Conservation (phyloP, 257 asterid species). For the Pogostemon cablin region DNA sequence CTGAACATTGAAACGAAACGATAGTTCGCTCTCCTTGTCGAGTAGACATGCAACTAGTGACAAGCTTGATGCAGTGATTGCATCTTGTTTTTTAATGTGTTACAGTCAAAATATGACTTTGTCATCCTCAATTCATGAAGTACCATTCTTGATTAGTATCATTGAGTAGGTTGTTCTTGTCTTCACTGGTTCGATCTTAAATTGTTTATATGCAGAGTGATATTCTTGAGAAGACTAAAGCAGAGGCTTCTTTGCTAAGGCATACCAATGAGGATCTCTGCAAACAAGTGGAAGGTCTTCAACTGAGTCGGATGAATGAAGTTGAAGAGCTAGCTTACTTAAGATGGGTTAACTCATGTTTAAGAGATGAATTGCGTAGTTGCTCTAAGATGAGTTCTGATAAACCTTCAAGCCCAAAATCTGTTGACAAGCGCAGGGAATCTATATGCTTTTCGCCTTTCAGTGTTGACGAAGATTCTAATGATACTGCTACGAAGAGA, state of each 20-base stretch:
- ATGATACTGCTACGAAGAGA: slow-evolving; percentile 49
- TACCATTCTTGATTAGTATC: neutral
- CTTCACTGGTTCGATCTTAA: slow-evolving; percentile 4
- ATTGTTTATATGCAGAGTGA: slow-evolving; percentile 51
- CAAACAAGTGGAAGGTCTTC: slow-evolving; percentile 97
- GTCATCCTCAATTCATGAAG: too few relatives aligned
- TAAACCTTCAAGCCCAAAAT: slow-evolving; percentile 48
- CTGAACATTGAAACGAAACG: too few relatives aligned
- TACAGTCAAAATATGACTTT: too few relatives aligned
- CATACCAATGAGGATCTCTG: slow-evolving; percentile 77
- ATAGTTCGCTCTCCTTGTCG: too few relatives aligned
- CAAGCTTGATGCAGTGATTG: too few relatives aligned
- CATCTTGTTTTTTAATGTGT: too few relatives aligned
- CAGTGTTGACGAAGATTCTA: slow-evolving; percentile 56
- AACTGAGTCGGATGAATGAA: slow-evolving; percentile 82
- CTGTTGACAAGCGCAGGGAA: slow-evolving; percentile 52
- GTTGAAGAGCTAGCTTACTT: slow-evolving; percentile 92
- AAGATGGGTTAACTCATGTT: slow-evolving; percentile 90
- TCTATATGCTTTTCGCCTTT: slow-evolving; percentile 60
- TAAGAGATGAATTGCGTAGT: slow-evolving; percentile 69
- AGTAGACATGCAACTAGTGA: too few relatives aligned
- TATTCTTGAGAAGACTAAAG: slow-evolving; percentile 62
- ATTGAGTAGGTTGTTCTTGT: slow-evolving; percentile 22
- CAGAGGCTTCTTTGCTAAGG: slow-evolving; percentile 76
- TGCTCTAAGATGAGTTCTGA: slow-evolving; percentile 44